Evolutionary conservation across 352 stramenopile species (phyloP).

Genomic region (Pseudoperonospora humuli): DNA sequence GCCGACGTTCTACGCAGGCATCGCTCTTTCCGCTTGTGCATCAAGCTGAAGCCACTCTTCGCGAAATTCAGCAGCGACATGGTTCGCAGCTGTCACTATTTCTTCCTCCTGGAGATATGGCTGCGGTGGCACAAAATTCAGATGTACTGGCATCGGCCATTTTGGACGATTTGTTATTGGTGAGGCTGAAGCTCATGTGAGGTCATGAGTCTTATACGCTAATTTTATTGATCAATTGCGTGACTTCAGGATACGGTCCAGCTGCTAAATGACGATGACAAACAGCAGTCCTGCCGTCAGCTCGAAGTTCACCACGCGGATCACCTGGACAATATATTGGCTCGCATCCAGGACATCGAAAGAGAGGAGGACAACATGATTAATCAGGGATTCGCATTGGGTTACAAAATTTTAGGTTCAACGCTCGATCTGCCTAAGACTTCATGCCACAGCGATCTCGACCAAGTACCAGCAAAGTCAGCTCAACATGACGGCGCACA

Average conservation of each 20-base stretch:
- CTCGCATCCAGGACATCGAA: conserved; percentile 42
- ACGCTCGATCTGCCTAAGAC: conserved; percentile 11
- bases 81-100: conserved; percentile 35
- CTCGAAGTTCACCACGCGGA: conserved; percentile 20
- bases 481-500: background rate
- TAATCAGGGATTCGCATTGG: conserved; percentile 28
- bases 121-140: conserved; percentile 29
- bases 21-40: conserved; percentile 42
- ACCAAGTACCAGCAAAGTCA: background rate
- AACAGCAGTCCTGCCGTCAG: conserved; percentile 23
- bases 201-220: background rate
- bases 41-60: conserved; percentile 40
- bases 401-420: conserved; percentile 7
- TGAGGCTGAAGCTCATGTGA: conserved; percentile 9
- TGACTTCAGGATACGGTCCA: conserved; percentile 40
- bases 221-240: conserved; percentile 1
- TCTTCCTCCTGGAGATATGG: conserved; percentile 29
- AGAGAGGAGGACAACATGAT: conserved; percentile 31
- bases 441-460: background rate
- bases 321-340: conserved; percentile 44
- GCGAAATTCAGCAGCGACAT: conserved; percentile 32
- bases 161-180: no score
- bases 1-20: no score
- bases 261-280: no score
- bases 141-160: no score